These are phyloP conservation scores for Trichoderma sp. DNA, from an alignment of 2,329 filamentous ascomycete genomes.

Conservation along the genomic window DNA sequence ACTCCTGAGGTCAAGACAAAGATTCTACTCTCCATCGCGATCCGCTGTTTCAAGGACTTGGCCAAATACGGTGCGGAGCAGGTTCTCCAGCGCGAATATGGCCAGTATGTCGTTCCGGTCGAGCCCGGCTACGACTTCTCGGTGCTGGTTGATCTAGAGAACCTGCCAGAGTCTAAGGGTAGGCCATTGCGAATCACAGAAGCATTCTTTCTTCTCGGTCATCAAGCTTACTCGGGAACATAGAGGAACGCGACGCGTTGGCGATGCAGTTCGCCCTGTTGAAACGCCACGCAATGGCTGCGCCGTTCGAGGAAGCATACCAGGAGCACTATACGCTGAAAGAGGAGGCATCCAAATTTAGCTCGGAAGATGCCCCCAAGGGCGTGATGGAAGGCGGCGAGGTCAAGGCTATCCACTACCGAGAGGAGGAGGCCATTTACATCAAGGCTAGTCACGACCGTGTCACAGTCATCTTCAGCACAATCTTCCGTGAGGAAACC, in stretches of 20 bases:
- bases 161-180: constrained; percentile 78
- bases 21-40: constrained; percentile 90
- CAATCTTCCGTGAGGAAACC: constrained; percentile 95
- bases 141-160: constrained; percentile 82
- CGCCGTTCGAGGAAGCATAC: constrained; percentile 96
- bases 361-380: constrained; percentile 88
- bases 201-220: not conserved
- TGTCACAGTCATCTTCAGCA: constrained; percentile 98
- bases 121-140: constrained; percentile 97
- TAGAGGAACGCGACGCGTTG: constrained; percentile 82
- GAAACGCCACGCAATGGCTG: constrained; percentile 98
- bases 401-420: constrained; percentile 95
- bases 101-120: constrained; percentile 79
- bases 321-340: constrained; percentile 83
- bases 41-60: constrained; percentile 92
- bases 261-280: constrained; percentile 84
- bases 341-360: constrained; percentile 89
- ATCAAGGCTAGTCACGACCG: constrained; percentile 97
- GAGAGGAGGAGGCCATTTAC: constrained; percentile 98
- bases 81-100: constrained; percentile 92
- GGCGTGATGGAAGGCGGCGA: constrained; percentile 85
- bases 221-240: constrained; percentile 18
- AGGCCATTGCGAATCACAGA: constrained; percentile 19
- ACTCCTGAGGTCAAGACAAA: constrained; percentile 91
- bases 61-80: constrained; percentile 89